These are phyloP conservation scores for Panicum hallii DNA, from an alignment of 202 grass and related monocot genomes.

Conservation along the genomic window DNA sequence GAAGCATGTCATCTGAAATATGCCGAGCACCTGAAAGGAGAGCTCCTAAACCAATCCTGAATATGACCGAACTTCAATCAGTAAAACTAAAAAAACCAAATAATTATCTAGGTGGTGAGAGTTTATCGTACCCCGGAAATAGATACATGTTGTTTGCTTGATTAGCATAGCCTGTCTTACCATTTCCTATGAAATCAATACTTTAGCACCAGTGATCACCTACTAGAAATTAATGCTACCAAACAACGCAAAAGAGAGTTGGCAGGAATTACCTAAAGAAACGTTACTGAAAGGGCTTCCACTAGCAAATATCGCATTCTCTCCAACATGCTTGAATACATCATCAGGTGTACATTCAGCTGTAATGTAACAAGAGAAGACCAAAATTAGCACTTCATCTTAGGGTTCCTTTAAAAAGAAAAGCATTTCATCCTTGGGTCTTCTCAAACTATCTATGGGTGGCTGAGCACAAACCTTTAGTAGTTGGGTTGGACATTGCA, in stretches of 20 bases:
- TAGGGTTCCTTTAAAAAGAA: not conserved
- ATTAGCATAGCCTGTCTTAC: constrained; percentile 73
- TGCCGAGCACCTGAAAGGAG: constrained; percentile 87
- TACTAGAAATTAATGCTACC: constrained; percentile 1
- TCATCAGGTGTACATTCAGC: constrained; percentile 94
- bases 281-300: constrained; percentile 93
- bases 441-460: constrained; percentile 17
- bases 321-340: constrained; percentile 90
- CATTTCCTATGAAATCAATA: constrained; percentile 58
- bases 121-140: constrained; percentile 87
- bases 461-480: constrained; percentile 62
- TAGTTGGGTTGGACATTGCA: constrained; percentile 98
- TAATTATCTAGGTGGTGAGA: constrained; percentile 17
- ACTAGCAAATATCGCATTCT: constrained; percentile 95
- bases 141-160: constrained; percentile 99
- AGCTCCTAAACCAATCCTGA: constrained; percentile 94
- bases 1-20: constrained; percentile 94
- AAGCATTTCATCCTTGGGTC: constrained; percentile 36
- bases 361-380: constrained; percentile 46
- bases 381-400: constrained; percentile 38
- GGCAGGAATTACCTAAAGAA: constrained; percentile 67
- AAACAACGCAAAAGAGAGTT: constrained; percentile 35
- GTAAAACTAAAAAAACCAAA: constrained; percentile 19
- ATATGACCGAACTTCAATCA: constrained; percentile 47
- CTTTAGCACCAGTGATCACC: constrained; percentile 27